These are phyloP conservation scores for Musa troglodytarum DNA, from an alignment of 176 grass and related monocot species.

Conservation along the genomic window DNA sequence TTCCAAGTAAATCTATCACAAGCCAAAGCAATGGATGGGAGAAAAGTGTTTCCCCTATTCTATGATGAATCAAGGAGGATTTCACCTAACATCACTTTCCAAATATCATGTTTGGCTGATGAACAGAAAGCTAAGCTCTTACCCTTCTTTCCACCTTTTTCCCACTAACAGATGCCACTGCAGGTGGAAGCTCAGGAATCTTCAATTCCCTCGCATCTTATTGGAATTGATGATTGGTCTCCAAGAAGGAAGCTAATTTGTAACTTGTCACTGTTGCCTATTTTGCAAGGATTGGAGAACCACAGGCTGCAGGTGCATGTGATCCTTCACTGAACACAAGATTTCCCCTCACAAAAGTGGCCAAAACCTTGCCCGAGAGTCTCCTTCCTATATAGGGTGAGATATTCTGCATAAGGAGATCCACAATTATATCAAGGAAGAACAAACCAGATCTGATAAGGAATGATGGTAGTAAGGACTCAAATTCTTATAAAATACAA, in stretches of 20 bases:
- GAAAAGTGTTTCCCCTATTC: too few relatives aligned
- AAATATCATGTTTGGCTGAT: too few relatives aligned
- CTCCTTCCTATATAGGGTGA: conserved; percentile 61
- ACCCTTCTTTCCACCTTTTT: not conserved
- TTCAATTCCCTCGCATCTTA: not conserved
- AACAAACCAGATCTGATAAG: not conserved
- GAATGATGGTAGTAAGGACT: not conserved
- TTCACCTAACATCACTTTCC: too few relatives aligned
- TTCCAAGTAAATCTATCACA: too few relatives aligned
- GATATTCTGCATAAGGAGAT: conserved; percentile 36
- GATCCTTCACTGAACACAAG: conserved; percentile 65
- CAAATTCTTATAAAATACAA: too few relatives aligned
- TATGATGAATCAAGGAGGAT: too few relatives aligned
- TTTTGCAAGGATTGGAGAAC: conserved; percentile 63
- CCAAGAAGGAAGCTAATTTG: not conserved
- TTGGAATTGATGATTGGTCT: not conserved
- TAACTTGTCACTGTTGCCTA: conserved; percentile 6
- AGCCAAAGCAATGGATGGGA: too few relatives aligned
- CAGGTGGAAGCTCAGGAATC: not conserved
- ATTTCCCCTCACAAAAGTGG: conserved; percentile 85
- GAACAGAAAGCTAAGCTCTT: not conserved
- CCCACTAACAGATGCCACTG: not conserved
- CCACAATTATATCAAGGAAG: not conserved
- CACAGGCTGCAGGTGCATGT: conserved; percentile 62
- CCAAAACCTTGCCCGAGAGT: conserved; percentile 62